These are phyloP conservation scores for Suhomyces kilbournensis DNA, from an alignment of 805 yeast genomes.

Conservation along the genomic window DNA sequence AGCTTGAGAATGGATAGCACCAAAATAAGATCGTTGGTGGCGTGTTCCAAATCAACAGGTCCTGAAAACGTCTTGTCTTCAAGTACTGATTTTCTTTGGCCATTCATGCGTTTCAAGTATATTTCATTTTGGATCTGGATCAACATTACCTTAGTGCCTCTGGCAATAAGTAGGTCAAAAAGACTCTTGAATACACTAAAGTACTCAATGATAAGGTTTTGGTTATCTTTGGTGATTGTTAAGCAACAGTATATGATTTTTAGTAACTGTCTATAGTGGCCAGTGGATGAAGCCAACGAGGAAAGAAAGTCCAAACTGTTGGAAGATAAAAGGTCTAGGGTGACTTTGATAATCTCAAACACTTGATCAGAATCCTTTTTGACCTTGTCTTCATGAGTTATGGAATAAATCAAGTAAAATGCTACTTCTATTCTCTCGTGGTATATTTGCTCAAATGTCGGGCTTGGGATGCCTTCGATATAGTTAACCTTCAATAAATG, in stretches of 20 bases:
- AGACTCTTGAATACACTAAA: conserved; percentile 53
- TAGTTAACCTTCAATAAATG: conserved; percentile 50
- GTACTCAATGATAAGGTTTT: conserved; percentile 41
- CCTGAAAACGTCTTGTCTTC: conserved; percentile 13
- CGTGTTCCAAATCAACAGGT: conserved; percentile 25
- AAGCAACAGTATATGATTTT: conserved; percentile 54
- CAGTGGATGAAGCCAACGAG: conserved; percentile 39
- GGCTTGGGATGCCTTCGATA: conserved; percentile 50
- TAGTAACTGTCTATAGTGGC: conserved; percentile 57
- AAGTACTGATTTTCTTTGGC: background rate
- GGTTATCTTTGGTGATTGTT: conserved; percentile 39
- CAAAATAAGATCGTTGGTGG: conserved; percentile 62
- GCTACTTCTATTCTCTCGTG: conserved; percentile 66
- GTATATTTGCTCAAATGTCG: conserved; percentile 48
- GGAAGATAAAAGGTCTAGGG: conserved; percentile 47
- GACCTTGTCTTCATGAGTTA: conserved; percentile 27
- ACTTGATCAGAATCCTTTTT: conserved; percentile 30
- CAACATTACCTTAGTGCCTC: conserved; percentile 60
- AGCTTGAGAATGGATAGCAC: conserved; percentile 63
- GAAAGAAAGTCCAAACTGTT: conserved; percentile 47
- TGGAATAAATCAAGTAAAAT: conserved; percentile 48
- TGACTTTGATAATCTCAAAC: conserved; percentile 40
- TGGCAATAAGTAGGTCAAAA: conserved; percentile 61
- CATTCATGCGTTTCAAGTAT: conserved; percentile 28
- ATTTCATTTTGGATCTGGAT: conserved; percentile 59